Evolutionary conservation across 1,284 basidiomycete genomes (phyloP), one percentile per base, ranked within the genome.

Genomic region (Cryptococcus sp.): DNA sequence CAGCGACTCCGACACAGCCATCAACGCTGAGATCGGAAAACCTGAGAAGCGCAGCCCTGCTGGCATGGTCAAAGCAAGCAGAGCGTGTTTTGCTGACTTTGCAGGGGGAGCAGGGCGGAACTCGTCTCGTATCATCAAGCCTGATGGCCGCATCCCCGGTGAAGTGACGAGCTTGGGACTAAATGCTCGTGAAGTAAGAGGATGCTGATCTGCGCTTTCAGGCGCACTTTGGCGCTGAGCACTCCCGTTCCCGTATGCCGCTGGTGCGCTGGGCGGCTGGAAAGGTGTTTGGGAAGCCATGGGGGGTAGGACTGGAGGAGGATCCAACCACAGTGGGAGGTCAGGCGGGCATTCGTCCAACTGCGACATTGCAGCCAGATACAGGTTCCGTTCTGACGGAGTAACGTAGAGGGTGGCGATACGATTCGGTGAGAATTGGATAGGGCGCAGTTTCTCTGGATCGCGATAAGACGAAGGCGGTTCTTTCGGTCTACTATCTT

Each of bases 341-440:
- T 56, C 60, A 40, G 68, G 67, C 0, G 72, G 72, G 22, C 50
- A 47, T 48, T 62, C 42, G 20, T 76, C 69, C 1, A 77, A 62
- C 22, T 70, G 63, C 3, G 67, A 59, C 68, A 77, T 68, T 2
- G 73, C 71, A 3, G 71, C 68, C 10, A 77, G 65, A 58, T 76
- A 77, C 25, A 77, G 66, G 40, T 75, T 63, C 11, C 67, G 63
- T 39, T 76, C 75, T 2, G 68, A 69, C 13, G 68, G 70, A 1
- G 70, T 64, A 20, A 75, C 70, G 58, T 70, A 69, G 4, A 75
- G 58, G 7, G 69, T 72, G 13, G 64, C 63, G 27, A 67, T 53
- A 5, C 70, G 58, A 42, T 69, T 70, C 1, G 69, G 67, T 0
- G 58, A 41, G 60, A 68, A 72, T 59, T 71, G 69, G 30, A 64